These are phyloP conservation scores for Daedaleopsis nitida DNA, from an alignment of 768 basidiomycete species.

Conservation along the genomic window DNA sequence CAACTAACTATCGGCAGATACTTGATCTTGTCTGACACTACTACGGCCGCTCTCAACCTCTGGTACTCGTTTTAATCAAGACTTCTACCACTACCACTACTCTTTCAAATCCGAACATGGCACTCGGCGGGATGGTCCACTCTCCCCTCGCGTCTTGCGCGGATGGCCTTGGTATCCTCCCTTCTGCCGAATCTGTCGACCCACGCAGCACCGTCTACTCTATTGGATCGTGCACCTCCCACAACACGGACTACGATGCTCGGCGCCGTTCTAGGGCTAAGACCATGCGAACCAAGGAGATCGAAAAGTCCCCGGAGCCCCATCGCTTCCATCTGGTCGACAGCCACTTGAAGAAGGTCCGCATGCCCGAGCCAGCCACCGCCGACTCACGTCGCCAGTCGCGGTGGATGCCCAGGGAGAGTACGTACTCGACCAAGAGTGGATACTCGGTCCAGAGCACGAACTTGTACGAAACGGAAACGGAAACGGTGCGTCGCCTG, in stretches of 20 bases:
- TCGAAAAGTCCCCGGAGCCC: conserved; percentile 15
- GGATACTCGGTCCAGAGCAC: conserved; percentile 3
- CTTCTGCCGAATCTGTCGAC: conserved; percentile 9
- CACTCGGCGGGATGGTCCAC: conserved; percentile 2
- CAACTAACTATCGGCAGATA: background rate
- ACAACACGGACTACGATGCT: background rate
- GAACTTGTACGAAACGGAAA: background rate
- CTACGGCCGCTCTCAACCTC: too few species aligned
- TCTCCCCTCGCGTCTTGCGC: conserved; percentile 13
- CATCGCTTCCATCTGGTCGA: conserved; percentile 16
- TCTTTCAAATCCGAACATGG: background rate
- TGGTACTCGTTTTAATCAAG: background rate
- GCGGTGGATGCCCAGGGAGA: background rate
- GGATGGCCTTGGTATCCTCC: conserved; percentile 10
- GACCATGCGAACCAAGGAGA: conserved; percentile 21
- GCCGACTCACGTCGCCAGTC: background rate
- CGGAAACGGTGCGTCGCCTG: background rate
- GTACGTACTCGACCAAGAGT: background rate
- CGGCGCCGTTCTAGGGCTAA: conserved; percentile 6
- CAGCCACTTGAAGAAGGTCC: background rate
- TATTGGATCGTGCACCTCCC: background rate
- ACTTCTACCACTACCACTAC: background rate
- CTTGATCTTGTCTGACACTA: background rate
- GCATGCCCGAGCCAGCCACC: background rate
- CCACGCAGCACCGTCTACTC: conserved; percentile 5